phyloP scores from a whole-genome alignment of 1,284 basidiomycete genomes.

The Bjerkandera adusta region DNA sequence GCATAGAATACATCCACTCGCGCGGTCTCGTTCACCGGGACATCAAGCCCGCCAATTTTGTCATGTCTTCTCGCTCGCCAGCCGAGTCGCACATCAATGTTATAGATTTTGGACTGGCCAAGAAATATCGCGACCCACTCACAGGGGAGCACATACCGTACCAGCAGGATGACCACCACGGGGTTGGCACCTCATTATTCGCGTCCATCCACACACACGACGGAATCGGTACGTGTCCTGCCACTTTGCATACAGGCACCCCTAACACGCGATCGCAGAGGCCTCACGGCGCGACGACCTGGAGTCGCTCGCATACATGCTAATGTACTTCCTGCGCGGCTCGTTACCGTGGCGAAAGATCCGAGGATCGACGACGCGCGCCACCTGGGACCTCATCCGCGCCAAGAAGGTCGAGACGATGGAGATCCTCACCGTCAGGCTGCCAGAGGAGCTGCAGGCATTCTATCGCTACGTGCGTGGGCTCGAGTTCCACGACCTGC shows the following conservation, averaged over 20 bases:
- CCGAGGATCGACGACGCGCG: constrained; percentile 71
- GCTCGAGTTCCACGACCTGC: constrained; percentile 87
- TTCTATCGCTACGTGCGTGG: constrained; percentile 85
- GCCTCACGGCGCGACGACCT: constrained; percentile 90
- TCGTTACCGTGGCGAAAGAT: constrained; percentile 90
- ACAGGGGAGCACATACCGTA: constrained; percentile 91
- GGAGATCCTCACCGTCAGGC: constrained; percentile 72
- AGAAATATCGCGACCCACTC: constrained; percentile 89
- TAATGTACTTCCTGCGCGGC: constrained; percentile 91
- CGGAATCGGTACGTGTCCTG: constrained; percentile 65
- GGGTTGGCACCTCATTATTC: constrained; percentile 92
- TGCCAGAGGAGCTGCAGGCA: constrained; percentile 87
- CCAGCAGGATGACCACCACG: constrained; percentile 85
- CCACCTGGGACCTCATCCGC: constrained; percentile 77
- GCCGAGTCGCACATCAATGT: constrained; percentile 71
- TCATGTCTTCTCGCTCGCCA: constrained; percentile 64
- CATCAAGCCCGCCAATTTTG: constrained; percentile 96
- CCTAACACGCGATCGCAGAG: constrained; percentile 41
- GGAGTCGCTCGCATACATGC: constrained; percentile 89
- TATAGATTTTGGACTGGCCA: constrained; percentile 97
- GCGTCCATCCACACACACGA: constrained; percentile 95
- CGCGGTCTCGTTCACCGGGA: constrained; percentile 85
- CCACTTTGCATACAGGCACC: neutral
- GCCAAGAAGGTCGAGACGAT: constrained; percentile 65
- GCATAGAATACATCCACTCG: constrained; percentile 74